Conservation (phyloP, 345 rosid genomes). For the Ailanthus altissimus region DNA sequence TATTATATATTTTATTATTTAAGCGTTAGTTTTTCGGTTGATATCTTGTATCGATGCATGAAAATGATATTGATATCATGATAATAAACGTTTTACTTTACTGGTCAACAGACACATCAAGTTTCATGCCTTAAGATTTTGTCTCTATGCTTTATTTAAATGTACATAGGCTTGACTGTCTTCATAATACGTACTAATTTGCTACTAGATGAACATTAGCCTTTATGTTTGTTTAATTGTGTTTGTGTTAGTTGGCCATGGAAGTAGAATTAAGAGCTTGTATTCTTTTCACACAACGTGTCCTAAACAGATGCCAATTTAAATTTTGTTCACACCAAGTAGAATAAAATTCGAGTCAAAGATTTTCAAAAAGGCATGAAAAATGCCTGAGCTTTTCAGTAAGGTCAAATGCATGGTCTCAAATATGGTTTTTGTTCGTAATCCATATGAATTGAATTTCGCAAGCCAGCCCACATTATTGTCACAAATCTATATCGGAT, state of each 20-base stretch:
- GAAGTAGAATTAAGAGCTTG: not conserved
- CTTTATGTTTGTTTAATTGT: not conserved
- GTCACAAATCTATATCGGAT: no score
- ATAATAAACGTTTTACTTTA: not conserved
- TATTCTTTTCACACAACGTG: not conserved
- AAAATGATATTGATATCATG: not conserved
- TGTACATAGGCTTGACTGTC: not conserved
- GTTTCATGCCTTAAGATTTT: not conserved
- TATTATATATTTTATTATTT: not conserved
- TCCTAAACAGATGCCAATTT: not conserved
- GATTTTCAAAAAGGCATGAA: not conserved
- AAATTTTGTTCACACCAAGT: not conserved
- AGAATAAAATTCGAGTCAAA: not conserved
- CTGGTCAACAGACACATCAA: not conserved
- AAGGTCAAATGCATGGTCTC: no score
- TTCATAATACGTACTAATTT: not conserved
- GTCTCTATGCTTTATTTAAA: not conserved
- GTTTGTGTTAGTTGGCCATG: no score
- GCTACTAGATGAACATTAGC: not conserved
- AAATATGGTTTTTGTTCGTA: no score
- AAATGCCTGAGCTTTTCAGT: not conserved
- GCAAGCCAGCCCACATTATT: no score
- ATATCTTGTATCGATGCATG: not conserved
- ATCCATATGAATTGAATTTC: no score
- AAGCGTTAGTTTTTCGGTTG: no score